Conservation (phyloP, 441 rosid species). For the Bruguiera hainesii region DNA sequence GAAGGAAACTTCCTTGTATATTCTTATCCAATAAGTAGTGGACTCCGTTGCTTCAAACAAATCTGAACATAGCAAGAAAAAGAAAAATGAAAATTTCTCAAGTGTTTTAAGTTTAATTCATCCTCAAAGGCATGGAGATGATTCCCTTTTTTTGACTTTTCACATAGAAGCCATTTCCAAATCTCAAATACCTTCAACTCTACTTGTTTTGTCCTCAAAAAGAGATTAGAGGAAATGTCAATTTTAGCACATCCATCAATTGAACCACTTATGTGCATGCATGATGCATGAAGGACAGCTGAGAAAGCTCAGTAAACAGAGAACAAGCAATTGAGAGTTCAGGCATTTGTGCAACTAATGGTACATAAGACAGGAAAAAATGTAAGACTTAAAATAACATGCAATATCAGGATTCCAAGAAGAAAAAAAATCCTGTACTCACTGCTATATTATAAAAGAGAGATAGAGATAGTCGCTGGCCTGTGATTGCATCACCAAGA, state of each 20-base stretch:
- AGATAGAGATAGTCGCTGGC: conserved; percentile 94
- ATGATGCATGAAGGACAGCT: not conserved
- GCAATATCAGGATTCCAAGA: conserved; percentile 9
- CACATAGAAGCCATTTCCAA: too few species aligned
- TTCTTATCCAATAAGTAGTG: too few species aligned
- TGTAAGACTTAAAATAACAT: conserved; percentile 1
- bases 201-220: too few species aligned
- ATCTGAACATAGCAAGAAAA: too few species aligned
- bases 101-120: too few species aligned
- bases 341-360: not conserved
- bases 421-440: conserved; percentile 35
- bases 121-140: too few species aligned
- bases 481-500: conserved; percentile 85
- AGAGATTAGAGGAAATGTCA: too few species aligned
- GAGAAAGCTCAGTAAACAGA: not conserved
- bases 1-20: too few species aligned
- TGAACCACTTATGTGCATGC: not conserved
- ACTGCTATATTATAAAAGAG: conserved; percentile 95
- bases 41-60: too few species aligned
- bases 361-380: not conserved
- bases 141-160: too few species aligned
- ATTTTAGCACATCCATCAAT: not conserved
- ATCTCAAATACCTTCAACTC: too few species aligned
- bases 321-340: not conserved
- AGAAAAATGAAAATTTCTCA: too few species aligned